Evolutionary conservation across 192 early-diverging fungal species (phyloP), one percentile per base, ranked within the genome.

Genomic region (Podila horticola): DNA sequence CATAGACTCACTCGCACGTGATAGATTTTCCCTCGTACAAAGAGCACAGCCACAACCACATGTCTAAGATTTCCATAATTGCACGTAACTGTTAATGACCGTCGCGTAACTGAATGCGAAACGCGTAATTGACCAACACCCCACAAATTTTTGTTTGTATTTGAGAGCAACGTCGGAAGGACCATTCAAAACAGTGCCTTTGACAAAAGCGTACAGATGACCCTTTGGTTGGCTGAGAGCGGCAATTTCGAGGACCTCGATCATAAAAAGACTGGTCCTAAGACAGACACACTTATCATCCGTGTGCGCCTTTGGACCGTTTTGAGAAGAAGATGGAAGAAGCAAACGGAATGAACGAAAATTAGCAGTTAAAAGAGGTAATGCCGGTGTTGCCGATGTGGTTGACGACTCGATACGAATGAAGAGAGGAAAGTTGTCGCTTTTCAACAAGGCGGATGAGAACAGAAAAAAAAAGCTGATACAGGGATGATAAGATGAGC

Each of bases 71-170:
- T 51, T 66, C 45, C 26, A 17, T 66, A 66, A 30, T 66, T 66
- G 64, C 64, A 66, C 64, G 51, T 24, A 28, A 45, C 15, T 24
- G 6, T 48, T 19, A 55, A 3, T 62, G 61, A 30, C 12, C 61
- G 61, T 49, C 64, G 64, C 64, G 64, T 66, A 66, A 66, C 20
- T 66, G 64, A 20, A 66, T 48, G 19, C 28, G n/a, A 38, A 34
- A 66, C 64, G 45, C 45, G 38, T 30, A 26, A 13, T 19, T 66
- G 49, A 50, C 13, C 4, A 9, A 49, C 45, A 17, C 64, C 64
- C 64, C 64, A 66, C 64, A 66, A 28, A 7, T 28, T 66, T 48
- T 65, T 65, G 15, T 9, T n/a, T 34, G 30, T 65, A 41, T 24
- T 24, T 38, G 29, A 61, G 29, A 61, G 59, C 22, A 61, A 61